phyloP scores from a whole-genome alignment of 2,329 filamentous ascomycete genomes.

The Botrytis hyacinthi region DNA sequence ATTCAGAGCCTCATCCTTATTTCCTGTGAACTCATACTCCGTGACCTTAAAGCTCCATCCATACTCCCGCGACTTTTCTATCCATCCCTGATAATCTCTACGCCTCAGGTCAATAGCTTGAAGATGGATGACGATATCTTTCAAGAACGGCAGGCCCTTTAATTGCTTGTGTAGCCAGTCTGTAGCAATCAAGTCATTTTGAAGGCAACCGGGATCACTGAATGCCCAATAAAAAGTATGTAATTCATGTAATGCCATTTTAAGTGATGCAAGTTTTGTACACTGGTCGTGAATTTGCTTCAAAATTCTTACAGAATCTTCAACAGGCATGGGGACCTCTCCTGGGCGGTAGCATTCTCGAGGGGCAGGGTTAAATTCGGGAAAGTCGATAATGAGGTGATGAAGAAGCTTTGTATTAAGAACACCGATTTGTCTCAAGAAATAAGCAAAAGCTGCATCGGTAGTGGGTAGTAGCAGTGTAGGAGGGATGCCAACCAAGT shows the following conservation, averaged over 20 bases:
- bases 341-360: rapidly evolving
- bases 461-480: not conserved
- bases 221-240: not conserved
- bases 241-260: not conserved
- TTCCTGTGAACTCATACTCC: not conserved
- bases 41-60: not conserved
- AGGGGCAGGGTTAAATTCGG: rapidly evolving
- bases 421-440: not conserved
- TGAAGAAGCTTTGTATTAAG: not conserved
- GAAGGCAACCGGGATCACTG: rapidly evolving
- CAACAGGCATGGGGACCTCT: not conserved
- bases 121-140: not conserved
- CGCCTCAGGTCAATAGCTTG: too few species aligned
- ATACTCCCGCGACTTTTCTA: too few species aligned
- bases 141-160: not conserved
- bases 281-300: not conserved
- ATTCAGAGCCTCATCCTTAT: not conserved
- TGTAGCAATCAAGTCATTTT: rapidly evolving
- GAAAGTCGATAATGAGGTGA: not conserved
- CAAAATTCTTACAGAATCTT: not conserved
- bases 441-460: not conserved
- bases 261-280: not conserved
- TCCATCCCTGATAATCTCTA: not conserved
- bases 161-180: not conserved
- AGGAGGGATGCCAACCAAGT: not conserved